Conservation (phyloP, 495 filamentous ascomycete genomes). For the Xylaria sp. region DNA sequence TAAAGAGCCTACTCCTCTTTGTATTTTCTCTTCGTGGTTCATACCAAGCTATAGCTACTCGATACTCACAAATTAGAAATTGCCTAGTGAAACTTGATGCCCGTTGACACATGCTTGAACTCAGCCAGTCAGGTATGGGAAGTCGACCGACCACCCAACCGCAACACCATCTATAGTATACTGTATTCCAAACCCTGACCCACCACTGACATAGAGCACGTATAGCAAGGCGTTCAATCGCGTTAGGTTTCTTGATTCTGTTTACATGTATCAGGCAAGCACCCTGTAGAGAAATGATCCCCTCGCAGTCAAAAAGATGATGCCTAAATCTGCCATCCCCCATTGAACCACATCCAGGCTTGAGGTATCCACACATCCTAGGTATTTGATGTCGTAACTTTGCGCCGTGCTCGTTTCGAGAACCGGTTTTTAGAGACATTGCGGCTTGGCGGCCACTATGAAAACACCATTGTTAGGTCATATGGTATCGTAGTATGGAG, state of each 20-base stretch:
- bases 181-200: background rate
- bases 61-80: background rate
- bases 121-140: background rate
- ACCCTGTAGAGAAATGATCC: background rate
- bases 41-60: background rate
- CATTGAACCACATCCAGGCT: background rate
- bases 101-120: background rate
- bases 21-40: background rate
- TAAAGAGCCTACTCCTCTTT: no score
- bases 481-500: background rate
- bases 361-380: background rate
- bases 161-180: background rate
- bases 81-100: background rate
- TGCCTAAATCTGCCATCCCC: background rate
- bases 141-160: background rate
- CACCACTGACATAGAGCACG: background rate
- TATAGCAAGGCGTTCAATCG: background rate
- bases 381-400: background rate
- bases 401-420: background rate
- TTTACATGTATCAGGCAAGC: background rate
- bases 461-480: background rate
- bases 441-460: background rate
- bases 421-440: background rate
- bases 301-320: background rate
- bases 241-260: background rate